phyloP scores from a whole-genome alignment of 2,329 filamentous ascomycete genomes.

The Nectriaceae sp. region DNA sequence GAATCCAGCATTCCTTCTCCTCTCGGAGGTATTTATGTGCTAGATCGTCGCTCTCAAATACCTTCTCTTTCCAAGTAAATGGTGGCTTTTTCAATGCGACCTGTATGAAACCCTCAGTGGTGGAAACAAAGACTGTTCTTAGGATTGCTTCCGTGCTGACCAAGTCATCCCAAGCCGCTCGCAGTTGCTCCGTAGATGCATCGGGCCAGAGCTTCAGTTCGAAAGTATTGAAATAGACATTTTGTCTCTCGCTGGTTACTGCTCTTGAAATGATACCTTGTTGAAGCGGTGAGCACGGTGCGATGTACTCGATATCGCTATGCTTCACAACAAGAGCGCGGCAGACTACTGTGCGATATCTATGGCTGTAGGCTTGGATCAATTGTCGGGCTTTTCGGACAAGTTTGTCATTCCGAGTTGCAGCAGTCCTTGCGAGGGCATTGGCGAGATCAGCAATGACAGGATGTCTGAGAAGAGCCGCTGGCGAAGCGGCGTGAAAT shows the following conservation, averaged over 20 bases:
- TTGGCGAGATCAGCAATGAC: slow-evolving; percentile 49
- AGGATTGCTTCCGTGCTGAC: slow-evolving; percentile 62
- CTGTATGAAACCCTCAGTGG: slow-evolving; percentile 76
- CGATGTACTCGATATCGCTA: slow-evolving; percentile 68
- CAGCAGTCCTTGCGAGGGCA: slow-evolving; percentile 29
- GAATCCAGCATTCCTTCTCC: slow-evolving; percentile 53
- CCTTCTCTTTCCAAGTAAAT: slow-evolving; percentile 47
- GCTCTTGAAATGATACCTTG: slow-evolving; percentile 81
- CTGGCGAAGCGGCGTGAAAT: slow-evolving; percentile 61
- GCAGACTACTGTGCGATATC: slow-evolving; percentile 55
- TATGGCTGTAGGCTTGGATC: slow-evolving; percentile 66
- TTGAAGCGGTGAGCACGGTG: slow-evolving; percentile 83
- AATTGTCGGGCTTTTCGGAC: slow-evolving; percentile 56
- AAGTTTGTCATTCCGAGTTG: slow-evolving; percentile 16
- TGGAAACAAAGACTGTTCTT: slow-evolving; percentile 71
- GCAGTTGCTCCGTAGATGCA: slow-evolving; percentile 51
- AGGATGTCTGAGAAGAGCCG: slow-evolving; percentile 66
- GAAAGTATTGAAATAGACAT: slow-evolving; percentile 79
- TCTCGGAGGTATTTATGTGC: slow-evolving; percentile 36
- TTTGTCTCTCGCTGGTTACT: slow-evolving; percentile 51
- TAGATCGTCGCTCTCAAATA: slow-evolving; percentile 27
- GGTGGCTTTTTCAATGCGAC: slow-evolving; percentile 54
- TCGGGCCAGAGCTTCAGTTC: slow-evolving; percentile 52
- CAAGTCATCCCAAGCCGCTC: slow-evolving; percentile 58
- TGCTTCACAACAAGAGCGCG: slow-evolving; percentile 51